Evolutionary conservation across 805 yeast species (phyloP).

Genomic region (Barnettozyma wickerhamii): DNA sequence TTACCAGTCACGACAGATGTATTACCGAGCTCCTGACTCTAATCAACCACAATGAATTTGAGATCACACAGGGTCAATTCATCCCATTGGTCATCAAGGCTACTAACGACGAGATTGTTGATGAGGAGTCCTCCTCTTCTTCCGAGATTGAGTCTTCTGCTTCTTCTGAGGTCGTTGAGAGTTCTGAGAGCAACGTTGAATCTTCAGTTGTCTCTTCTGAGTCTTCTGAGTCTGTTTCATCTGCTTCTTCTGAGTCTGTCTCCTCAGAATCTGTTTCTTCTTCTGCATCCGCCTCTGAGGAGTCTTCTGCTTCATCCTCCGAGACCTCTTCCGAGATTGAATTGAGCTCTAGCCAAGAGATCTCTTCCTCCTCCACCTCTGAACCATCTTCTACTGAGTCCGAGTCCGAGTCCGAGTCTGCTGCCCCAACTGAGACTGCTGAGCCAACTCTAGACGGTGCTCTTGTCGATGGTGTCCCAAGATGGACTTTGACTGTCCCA

Average conservation of each 20-base stretch:
- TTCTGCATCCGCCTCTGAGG: background rate
- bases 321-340: background rate
- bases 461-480: background rate
- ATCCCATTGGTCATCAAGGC: conserved; percentile 3
- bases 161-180: background rate
- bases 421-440: background rate
- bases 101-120: background rate
- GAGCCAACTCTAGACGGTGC: conserved; percentile 6
- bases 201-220: background rate
- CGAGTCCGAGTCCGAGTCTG: background rate
- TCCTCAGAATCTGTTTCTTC: background rate
- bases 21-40: background rate
- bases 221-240: background rate
- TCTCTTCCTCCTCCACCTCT: background rate
- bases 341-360: background rate
- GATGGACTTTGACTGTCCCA: conserved; percentile 3
- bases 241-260: too few relatives aligned
- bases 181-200: too few relatives aligned
- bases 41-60: background rate
- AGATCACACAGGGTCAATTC: conserved; percentile 2
- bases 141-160: background rate
- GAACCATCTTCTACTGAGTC: background rate
- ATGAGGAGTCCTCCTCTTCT: background rate
- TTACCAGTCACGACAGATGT: conserved; percentile 3
- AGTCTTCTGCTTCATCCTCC: conserved; percentile 2